Evolutionary conservation across 352 stramenopile genomes (phyloP), one percentile per base, ranked within the genome.

Genomic region (Phytophthora crassamura): DNA sequence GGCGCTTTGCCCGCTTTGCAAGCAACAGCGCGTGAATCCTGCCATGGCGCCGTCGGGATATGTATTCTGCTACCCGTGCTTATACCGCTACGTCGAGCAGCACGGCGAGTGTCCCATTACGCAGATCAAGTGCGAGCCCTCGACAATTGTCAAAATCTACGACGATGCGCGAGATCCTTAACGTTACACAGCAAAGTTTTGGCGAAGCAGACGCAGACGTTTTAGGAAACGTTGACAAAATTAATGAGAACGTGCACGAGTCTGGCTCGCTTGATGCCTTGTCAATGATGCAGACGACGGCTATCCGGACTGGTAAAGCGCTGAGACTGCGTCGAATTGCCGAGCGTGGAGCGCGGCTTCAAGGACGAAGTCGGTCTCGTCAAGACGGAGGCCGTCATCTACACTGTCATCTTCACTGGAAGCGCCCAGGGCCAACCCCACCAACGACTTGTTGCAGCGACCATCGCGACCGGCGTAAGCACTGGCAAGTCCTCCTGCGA

Each of bases 61-160:
- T 43, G 88, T 96, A 30, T 94, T 93, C 69, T 96, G 88, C 70
- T 96, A 94, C 45, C 77, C 75, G 33, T 96, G 88, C 64, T 73
- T 96, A 34, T 92, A 92, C 63, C 69, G 69, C 8, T 84, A 94
- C 49, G 74, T 94, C 7, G 80, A 90, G 38, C 69, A 85, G 56
- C 73, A 90, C 35, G 80, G 84, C 34, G 67, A 83, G 59, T 96
- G 88, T 36, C 88, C 88, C 4, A 74, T 94, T 65, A 96, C 88
- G 18, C 80, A 89, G 56, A 86, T 91, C 20, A 87, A 80, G 49
- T 94, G 86, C 51, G 77, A 93, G 18, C 58, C 75, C 5, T 20
- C 72, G 7, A 80, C 64, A 20, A 86, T 96, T 22, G 64, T 82
- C 36, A 93, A 93, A 67, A 94, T 96, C 47, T 96, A 96, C 65